Base-by-base conservation (phyloP, 1,284 basidiomycete genomes). In the Inonotus obliquus region DNA sequence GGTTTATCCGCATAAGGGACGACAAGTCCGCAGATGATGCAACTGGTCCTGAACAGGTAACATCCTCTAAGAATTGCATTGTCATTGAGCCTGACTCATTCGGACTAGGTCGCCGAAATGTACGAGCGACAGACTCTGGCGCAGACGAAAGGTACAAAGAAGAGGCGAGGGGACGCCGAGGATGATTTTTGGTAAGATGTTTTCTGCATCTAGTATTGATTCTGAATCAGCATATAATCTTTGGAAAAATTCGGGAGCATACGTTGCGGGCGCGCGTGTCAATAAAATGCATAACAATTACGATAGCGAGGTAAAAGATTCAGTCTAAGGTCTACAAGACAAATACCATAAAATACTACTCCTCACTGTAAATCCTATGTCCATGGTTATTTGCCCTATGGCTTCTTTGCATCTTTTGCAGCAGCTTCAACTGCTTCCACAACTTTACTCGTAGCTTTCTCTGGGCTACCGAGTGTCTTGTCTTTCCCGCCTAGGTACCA, bases 11-110 rank as follows among this genome's bases (percentile, higher is more conserved):
- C 58, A 79, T 96, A 47, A 84, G 97, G 64, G 96, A 98, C 66
- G 97, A 99, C 76, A 99, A 99, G 76, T 79, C 78, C 19, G 86
- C 88, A 9, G 94, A 98, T 63, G 92, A 97, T 73, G 92, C 94
- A 23, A 99, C 97, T 14, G 85, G 88, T 4, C 87, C 94, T 2
- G 95, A 98, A 70, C 94, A 95, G 82, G 91, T 91, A 68, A 72
- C 76, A 2, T 27, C 27, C 54, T 59, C 41, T 27, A 23, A 25
- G 45, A 41, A 52, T 61, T 38, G 44, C n/a, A 61, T 66, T 38
- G 61, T 73, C 55, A 51, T 27, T 47, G 52, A 39, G 57, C 56
- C 35, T 57, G 23, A 51, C 54, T 47, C 25, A 25, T 47, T 23
- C 45, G 35, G 37, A 25, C 14, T 69, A 96, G 91, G 90, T 99